Conservation (phyloP, 306 rosid species). For the Quercus parvula region DNA sequence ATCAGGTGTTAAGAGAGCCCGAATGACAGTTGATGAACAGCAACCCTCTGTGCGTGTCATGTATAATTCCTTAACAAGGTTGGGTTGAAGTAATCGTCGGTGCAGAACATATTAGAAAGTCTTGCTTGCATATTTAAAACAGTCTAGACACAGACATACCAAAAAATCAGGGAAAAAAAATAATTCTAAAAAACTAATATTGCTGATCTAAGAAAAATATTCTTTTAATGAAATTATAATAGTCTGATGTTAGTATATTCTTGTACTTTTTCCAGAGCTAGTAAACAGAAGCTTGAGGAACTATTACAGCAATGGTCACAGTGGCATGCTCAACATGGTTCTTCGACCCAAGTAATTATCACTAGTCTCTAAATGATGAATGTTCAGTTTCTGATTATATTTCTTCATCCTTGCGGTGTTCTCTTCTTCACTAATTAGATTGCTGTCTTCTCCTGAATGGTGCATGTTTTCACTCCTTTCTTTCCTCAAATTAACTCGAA, state of each 20-base stretch:
- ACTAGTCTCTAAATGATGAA: background rate
- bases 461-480: background rate
- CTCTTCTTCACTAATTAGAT: background rate
- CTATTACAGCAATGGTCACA: slow-evolving; percentile 86
- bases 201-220: background rate
- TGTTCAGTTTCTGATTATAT: slow-evolving; percentile 8
- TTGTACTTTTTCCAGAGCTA: slow-evolving; percentile 55
- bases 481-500: background rate
- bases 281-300: slow-evolving; percentile 84
- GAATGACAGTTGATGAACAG: slow-evolving; percentile 49
- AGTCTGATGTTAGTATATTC: slow-evolving; percentile 10
- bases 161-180: background rate
- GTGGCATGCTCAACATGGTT: slow-evolving; percentile 72
- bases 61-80: slow-evolving; percentile 78
- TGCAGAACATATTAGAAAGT: background rate
- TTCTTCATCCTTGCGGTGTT: background rate
- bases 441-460: background rate
- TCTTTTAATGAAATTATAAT: background rate
- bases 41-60: slow-evolving; percentile 66
- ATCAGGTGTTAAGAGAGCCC: slow-evolving; percentile 72
- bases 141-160: background rate
- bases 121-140: background rate
- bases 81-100: slow-evolving; percentile 25
- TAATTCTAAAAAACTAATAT: background rate
- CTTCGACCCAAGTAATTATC: slow-evolving; percentile 50